These are phyloP conservation scores for Paecilomyces variotii DNA, from an alignment of 2,329 filamentous ascomycete genomes.

Conservation along the genomic window DNA sequence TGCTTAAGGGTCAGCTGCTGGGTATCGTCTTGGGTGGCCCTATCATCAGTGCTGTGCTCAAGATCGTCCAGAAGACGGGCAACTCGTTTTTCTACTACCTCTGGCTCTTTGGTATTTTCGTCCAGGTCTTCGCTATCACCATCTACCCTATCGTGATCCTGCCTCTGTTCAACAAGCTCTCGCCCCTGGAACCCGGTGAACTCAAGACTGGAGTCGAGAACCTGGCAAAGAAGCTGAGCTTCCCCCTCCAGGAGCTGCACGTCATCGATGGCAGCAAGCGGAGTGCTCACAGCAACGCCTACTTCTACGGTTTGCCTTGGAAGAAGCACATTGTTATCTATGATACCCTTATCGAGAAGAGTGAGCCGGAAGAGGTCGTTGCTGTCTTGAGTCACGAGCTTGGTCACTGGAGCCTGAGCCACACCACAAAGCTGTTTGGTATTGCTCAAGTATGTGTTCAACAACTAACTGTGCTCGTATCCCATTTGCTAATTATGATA, in stretches of 20 bases:
- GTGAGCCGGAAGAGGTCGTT: slow-evolving; percentile 81
- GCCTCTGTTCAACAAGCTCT: slow-evolving; percentile 96
- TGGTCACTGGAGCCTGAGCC: slow-evolving; percentile 92
- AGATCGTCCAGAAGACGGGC: slow-evolving; percentile 90
- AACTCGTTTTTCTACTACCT: slow-evolving; percentile 96
- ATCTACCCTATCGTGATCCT: slow-evolving; percentile 93
- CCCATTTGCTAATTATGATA: slow-evolving; percentile 31
- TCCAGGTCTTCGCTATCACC: slow-evolving; percentile 92
- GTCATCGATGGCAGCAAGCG: slow-evolving; percentile 91
- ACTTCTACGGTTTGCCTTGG: slow-evolving; percentile 97
- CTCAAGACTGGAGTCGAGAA: slow-evolving; percentile 83
- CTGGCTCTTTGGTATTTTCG: slow-evolving; percentile 81
- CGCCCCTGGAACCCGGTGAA: slow-evolving; percentile 75
- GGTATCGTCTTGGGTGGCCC: slow-evolving; percentile 73
- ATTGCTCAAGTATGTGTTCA: slow-evolving; percentile 64
- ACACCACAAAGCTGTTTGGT: slow-evolving; percentile 83
- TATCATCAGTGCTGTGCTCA: slow-evolving; percentile 82
- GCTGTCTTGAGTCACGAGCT: slow-evolving; percentile 93
- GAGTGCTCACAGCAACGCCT: slow-evolving; percentile 81
- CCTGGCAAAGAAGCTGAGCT: slow-evolving; percentile 74
- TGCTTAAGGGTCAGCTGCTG: slow-evolving; percentile 83
- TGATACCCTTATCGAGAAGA: slow-evolving; percentile 95
- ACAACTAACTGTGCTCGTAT: slow-evolving; percentile 1
- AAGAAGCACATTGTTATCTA: slow-evolving; percentile 99
- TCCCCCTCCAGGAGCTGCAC: slow-evolving; percentile 85